Evolutionary conservation across 1,284 basidiomycete species (phyloP).

Genomic region (Trichosporon inkin): DNA sequence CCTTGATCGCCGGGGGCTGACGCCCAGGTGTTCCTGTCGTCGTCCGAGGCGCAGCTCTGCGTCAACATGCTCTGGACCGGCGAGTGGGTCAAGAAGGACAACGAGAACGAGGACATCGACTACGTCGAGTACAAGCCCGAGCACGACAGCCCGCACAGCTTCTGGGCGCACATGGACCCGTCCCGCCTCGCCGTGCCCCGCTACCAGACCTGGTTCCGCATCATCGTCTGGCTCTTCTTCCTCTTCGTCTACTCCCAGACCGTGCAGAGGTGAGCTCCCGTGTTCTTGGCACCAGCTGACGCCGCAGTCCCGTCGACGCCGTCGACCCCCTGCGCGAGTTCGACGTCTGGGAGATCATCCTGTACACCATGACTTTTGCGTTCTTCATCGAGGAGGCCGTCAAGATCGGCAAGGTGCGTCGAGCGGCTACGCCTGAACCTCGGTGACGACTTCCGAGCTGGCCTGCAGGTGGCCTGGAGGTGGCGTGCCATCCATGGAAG

Average conservation of each 20-base stretch:
- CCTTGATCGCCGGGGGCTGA: neutral
- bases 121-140: conserved; percentile 47
- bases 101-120: conserved; percentile 54
- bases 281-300: neutral
- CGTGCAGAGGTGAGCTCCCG: conserved; percentile 53
- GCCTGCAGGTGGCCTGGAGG: no score
- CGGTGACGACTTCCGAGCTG: no score
- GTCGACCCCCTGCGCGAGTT: conserved; percentile 51
- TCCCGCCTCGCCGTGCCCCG: conserved; percentile 79
- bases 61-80: conserved; percentile 66
- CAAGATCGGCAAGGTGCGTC: conserved; percentile 59
- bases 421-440: neutral
- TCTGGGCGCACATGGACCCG: conserved; percentile 70
- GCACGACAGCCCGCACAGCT: conserved; percentile 50
- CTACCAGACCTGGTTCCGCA: conserved; percentile 53
- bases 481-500: no score
- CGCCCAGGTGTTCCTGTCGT: conserved; percentile 75
- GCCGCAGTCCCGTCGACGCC: conserved; percentile 32
- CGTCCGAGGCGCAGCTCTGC: conserved; percentile 73
- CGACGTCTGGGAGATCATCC: conserved; percentile 69
- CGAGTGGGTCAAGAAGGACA: conserved; percentile 71
- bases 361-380: conserved; percentile 71
- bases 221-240: conserved; percentile 78
- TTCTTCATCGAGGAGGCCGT: conserved; percentile 61
- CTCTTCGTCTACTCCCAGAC: conserved; percentile 80